A percentile compares a stretch with the other conserved stretches of the same genome.
Conservation (phyloP, 805 yeast genomes). For the Ogataea trehalophila region DNA sequence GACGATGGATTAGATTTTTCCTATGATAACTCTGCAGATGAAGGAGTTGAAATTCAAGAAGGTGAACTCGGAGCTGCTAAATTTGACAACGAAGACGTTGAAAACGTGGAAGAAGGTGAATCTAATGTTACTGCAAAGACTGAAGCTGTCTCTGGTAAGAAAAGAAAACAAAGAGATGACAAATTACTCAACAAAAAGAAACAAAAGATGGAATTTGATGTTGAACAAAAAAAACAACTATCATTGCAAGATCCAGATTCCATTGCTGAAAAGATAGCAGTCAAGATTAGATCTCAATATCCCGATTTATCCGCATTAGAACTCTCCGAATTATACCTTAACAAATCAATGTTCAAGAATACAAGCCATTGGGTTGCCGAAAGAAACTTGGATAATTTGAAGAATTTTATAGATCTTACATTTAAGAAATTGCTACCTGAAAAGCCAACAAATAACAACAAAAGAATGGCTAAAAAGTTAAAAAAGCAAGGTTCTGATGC, state of each 20-base stretch:
- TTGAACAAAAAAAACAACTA: constrained; percentile 49
- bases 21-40: constrained; percentile 29
- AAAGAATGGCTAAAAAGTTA: constrained; percentile 25
- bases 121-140: background rate
- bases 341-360: constrained; percentile 52
- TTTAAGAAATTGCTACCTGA: constrained; percentile 44
- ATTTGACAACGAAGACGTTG: constrained; percentile 16
- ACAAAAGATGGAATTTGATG: constrained; percentile 61
- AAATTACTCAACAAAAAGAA: constrained; percentile 61
- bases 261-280: constrained; percentile 65
- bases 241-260: constrained; percentile 52
- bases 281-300: constrained; percentile 52
- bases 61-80: constrained; percentile 17
- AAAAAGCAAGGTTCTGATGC: constrained; percentile 18
- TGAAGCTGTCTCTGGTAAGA: constrained; percentile 16
- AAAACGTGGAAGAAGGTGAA: constrained; percentile 14
- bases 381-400: constrained; percentile 52
- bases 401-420: constrained; percentile 47
- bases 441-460: constrained; percentile 22
- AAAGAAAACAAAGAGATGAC: constrained; percentile 29
- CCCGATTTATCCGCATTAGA: constrained; percentile 73
- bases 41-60: constrained; percentile 33
- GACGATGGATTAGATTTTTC: constrained; percentile 71
- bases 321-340: constrained; percentile 55
- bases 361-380: constrained; percentile 53